Evolutionary conservation across 805 yeast genomes (phyloP).

Genomic region (Hanseniaspora pseudoguilliermondii): DNA sequence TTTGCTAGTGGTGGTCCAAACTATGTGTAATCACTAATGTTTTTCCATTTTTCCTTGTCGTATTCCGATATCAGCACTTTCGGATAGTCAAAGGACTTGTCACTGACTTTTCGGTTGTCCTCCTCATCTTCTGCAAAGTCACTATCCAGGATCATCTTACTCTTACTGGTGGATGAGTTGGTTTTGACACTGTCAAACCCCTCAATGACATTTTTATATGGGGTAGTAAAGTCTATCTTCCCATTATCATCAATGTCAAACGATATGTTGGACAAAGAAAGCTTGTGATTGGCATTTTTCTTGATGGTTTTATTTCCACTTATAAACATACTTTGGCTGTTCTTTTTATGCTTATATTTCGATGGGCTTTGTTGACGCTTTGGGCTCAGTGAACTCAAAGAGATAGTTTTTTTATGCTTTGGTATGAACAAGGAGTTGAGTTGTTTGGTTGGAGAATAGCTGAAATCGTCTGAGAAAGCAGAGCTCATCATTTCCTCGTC

Average conservation of each 20-base stretch:
- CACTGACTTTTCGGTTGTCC: constrained; percentile 4
- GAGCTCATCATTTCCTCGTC: constrained; percentile 8
- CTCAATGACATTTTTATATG: background rate
- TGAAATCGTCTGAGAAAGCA: constrained; percentile 3
- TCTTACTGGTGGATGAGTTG: background rate
- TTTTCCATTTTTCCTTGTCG: constrained; percentile 28
- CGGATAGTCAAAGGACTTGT: constrained; percentile 11
- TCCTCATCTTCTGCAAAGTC: background rate
- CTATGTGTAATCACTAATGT: constrained; percentile 13
- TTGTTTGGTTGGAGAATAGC: constrained; percentile 25
- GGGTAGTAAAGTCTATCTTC: constrained; percentile 1
- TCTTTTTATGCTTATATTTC: background rate
- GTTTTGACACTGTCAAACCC: background rate
- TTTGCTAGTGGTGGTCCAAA: too few species aligned
- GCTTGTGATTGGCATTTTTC: background rate
- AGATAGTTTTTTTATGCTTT: constrained; percentile 14
- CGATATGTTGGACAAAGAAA: constrained; percentile 10
- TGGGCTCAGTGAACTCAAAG: constrained; percentile 14
- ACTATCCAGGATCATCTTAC: background rate
- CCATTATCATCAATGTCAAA: constrained; percentile 10
- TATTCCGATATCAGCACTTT: constrained; percentile 24
- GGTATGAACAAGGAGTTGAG: constrained; percentile 13
- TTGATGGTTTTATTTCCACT: background rate
- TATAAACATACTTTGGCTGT: background rate
- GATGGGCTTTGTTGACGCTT: background rate